Percentiles rank a stretch among this genome's conserved stretches.
Conservation (phyloP, 176 grass and related monocot genomes). For the Ampelocalamus luodianensis region DNA sequence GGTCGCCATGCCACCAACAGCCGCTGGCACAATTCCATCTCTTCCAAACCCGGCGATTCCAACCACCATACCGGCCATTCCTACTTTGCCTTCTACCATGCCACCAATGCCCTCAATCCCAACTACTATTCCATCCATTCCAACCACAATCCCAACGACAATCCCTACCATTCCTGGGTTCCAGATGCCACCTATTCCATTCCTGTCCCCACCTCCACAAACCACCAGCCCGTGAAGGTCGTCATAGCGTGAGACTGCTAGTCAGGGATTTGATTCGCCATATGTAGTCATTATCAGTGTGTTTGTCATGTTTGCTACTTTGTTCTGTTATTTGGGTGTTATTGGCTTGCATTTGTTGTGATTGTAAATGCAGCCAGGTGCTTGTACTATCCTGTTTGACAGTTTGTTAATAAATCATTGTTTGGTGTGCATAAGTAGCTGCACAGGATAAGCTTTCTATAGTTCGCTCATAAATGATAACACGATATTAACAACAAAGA, state of each 20-base stretch:
- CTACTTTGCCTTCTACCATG: conserved; percentile 43
- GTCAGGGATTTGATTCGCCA: conserved; percentile 27
- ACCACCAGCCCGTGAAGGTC: conserved; percentile 55
- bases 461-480: not conserved
- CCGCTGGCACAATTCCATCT: conserved; percentile 48
- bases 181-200: conserved; percentile 60
- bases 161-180: conserved; percentile 61
- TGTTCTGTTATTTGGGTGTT: conserved; percentile 17
- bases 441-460: not conserved
- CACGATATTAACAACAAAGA: not conserved
- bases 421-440: not conserved
- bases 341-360: conserved; percentile 45
- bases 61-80: conserved; percentile 51
- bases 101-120: conserved; percentile 65
- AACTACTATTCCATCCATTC: conserved; percentile 45
- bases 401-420: conserved; percentile 39
- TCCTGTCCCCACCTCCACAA: conserved; percentile 55
- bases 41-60: conserved; percentile 46
- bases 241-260: conserved; percentile 24
- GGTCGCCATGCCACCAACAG: conserved; percentile 42
- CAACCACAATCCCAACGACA: conserved; percentile 54
- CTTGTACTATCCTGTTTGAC: conserved; percentile 35
- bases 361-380: conserved; percentile 49
- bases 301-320: conserved; percentile 35
- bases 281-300: conserved; percentile 37